A percentile compares a stretch with the other conserved stretches of the same genome.
Evolutionary conservation across 176 grass and related monocot species (phyloP).

Genomic region (Metroxylon sagu): DNA sequence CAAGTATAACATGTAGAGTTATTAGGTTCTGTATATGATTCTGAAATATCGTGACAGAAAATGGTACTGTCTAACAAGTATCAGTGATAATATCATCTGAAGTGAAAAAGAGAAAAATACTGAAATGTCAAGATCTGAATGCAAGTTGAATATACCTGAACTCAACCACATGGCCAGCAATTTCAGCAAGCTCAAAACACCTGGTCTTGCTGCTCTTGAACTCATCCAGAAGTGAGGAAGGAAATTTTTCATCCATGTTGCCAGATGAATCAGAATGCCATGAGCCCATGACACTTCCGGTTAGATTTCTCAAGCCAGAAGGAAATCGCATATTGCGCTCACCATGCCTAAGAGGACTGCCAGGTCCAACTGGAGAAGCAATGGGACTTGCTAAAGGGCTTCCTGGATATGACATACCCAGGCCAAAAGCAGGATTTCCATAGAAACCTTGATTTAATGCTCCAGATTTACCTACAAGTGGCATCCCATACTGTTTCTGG

Average conservation of each 20-base stretch:
- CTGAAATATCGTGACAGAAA: too few species aligned
- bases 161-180: slow-evolving; percentile 79
- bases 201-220: slow-evolving; percentile 89
- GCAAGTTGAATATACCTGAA: slow-evolving; percentile 47
- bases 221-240: slow-evolving; percentile 86
- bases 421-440: slow-evolving; percentile 42
- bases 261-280: slow-evolving; percentile 55
- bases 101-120: background rate
- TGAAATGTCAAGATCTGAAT: background rate
- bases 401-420: slow-evolving; percentile 61
- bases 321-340: slow-evolving; percentile 60
- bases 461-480: slow-evolving; percentile 52
- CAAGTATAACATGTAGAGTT: too few species aligned
- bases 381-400: slow-evolving; percentile 68
- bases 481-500: slow-evolving; percentile 76
- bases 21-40: too few species aligned
- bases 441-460: slow-evolving; percentile 53
- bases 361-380: slow-evolving; percentile 47
- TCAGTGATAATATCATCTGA: too few species aligned
- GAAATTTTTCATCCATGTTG: slow-evolving; percentile 53
- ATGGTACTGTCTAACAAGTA: too few species aligned
- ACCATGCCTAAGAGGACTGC: slow-evolving; percentile 58
- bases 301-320: slow-evolving; percentile 46
- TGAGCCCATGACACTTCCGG: slow-evolving; percentile 15
- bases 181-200: slow-evolving; percentile 96